Conservation (phyloP, 2,329 filamentous ascomycete species). For the Uncinocarpus reesii region DNA sequence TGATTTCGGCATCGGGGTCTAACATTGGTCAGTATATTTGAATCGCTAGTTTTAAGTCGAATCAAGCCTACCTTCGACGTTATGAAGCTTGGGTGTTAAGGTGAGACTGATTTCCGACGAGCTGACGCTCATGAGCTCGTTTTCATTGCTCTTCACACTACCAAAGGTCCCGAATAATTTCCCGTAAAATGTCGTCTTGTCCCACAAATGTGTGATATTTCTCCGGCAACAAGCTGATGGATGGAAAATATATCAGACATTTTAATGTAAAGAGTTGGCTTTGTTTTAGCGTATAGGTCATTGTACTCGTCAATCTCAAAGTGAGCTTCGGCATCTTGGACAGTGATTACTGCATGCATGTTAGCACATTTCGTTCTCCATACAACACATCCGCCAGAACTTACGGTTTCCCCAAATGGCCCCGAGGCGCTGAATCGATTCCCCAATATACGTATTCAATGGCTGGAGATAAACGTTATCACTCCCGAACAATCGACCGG, state of each 20-base stretch:
- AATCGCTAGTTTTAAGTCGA: neutral
- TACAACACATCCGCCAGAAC: slow-evolving; percentile 23
- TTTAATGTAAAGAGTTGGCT: slow-evolving; percentile 98
- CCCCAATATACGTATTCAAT: slow-evolving; percentile 78
- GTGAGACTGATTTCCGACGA: slow-evolving; percentile 86
- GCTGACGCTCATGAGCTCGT: slow-evolving; percentile 76
- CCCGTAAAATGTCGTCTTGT: slow-evolving; percentile 77
- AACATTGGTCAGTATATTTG: slow-evolving; percentile 5
- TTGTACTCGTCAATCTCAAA: slow-evolving; percentile 99
- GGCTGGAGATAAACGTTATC: slow-evolving; percentile 95
- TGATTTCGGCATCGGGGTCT: slow-evolving; percentile 86
- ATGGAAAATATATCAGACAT: slow-evolving; percentile 96
- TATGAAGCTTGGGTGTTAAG: slow-evolving; percentile 77
- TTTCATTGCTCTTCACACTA: slow-evolving; percentile 93
- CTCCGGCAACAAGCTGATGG: slow-evolving; percentile 72
- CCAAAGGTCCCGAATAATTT: slow-evolving; percentile 89
- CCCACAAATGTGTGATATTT: slow-evolving; percentile 66
- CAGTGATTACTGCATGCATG: slow-evolving; percentile 54
- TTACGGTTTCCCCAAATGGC: slow-evolving; percentile 59
- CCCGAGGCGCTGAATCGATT: slow-evolving; percentile 69
- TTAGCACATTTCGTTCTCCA: slow-evolving; percentile 25
- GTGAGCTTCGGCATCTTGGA: slow-evolving; percentile 76
- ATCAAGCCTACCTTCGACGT: slow-evolving; percentile 54
- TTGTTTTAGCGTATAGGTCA: slow-evolving; percentile 89
- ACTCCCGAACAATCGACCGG: slow-evolving; percentile 80